Evolutionary conservation across 495 filamentous ascomycete genomes (phyloP).

Genomic region (Mycothermus thermophilus): DNA sequence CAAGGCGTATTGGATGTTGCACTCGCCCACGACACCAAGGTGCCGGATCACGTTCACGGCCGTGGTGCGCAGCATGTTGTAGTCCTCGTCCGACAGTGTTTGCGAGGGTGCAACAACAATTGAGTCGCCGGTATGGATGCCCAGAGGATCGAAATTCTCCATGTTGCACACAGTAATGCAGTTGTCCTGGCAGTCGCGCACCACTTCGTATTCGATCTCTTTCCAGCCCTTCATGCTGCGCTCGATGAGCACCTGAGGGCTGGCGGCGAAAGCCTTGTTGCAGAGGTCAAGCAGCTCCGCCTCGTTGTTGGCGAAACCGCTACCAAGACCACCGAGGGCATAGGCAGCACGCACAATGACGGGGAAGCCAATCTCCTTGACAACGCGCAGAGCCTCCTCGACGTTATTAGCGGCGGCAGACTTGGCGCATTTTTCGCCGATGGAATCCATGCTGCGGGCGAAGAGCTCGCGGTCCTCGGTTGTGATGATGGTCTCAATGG

Average conservation of each 20-base stretch:
- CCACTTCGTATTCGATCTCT: constrained; percentile 95
- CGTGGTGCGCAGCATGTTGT: constrained; percentile 94
- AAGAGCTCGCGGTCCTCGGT: constrained; percentile 97
- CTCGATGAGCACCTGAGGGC: constrained; percentile 91
- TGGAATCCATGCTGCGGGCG: constrained; percentile 94
- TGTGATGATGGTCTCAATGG: constrained; percentile 94
- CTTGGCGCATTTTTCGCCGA: constrained; percentile 94
- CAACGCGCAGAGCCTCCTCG: constrained; percentile 71
- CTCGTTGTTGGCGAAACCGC: constrained; percentile 88
- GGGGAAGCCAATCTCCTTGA: constrained; percentile 83
- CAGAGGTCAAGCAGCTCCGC: constrained; percentile 80
- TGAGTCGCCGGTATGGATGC: constrained; percentile 93
- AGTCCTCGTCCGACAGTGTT: constrained; percentile 92
- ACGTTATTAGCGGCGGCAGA: constrained; percentile 79
- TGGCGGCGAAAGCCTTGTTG: constrained; percentile 84
- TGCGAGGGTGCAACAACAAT: constrained; percentile 94
- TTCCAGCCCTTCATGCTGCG: constrained; percentile 99
- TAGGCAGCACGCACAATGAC: constrained; percentile 97
- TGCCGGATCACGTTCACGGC: constrained; percentile 95
- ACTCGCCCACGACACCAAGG: constrained; percentile 90
- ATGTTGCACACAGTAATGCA: constrained; percentile 99
- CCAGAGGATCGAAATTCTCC: constrained; percentile 97
- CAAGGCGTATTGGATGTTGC: constrained; percentile 94
- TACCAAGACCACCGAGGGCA: constrained; percentile 86
- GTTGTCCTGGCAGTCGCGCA: constrained; percentile 86